These are phyloP conservation scores for Pestalotiopsis sp. DNA, from an alignment of 2,329 filamentous ascomycete genomes.

Conservation along the genomic window DNA sequence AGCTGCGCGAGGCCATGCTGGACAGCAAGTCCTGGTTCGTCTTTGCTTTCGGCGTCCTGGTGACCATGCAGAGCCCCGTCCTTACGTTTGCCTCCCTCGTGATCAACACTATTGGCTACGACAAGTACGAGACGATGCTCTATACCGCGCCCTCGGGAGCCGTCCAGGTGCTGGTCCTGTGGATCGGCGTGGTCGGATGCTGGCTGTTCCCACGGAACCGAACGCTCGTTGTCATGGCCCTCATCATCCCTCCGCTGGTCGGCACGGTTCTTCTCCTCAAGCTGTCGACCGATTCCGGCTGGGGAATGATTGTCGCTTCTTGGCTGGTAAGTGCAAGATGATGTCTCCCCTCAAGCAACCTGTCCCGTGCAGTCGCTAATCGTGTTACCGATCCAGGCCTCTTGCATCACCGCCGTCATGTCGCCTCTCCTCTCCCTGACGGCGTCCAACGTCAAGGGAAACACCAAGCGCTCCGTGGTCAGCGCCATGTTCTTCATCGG, in stretches of 20 bases:
- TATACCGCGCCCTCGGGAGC: constrained; percentile 48
- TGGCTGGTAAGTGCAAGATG: constrained; percentile 37
- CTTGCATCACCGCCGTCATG: constrained; percentile 42
- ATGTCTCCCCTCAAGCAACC: background rate
- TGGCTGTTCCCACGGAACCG: constrained; percentile 39
- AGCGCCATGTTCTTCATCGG: constrained; percentile 51
- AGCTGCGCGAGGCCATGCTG: constrained; percentile 43
- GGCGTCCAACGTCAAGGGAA: constrained; percentile 51
- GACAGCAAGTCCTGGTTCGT: constrained; percentile 45
- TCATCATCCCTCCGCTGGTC: constrained; percentile 42
- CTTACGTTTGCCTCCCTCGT: constrained; percentile 50
- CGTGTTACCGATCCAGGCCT: constrained; percentile 26
- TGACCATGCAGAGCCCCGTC: constrained; percentile 46
- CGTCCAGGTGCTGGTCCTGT: constrained; percentile 44
- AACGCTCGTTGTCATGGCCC: constrained; percentile 36
- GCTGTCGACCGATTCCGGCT: constrained; percentile 38
- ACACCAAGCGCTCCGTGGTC: constrained; percentile 48
- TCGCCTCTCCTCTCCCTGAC: constrained; percentile 42
- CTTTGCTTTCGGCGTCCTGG: constrained; percentile 45
- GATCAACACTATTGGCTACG: constrained; percentile 46
- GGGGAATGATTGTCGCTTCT: constrained; percentile 47
- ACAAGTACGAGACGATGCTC: constrained; percentile 44
- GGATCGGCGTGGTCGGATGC: constrained; percentile 42
- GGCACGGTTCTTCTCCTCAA: constrained; percentile 44
- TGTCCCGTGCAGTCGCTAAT: background rate